These are phyloP conservation scores for Fusarium armeniacum DNA, from an alignment of 2,329 filamentous ascomycete genomes.

Conservation along the genomic window DNA sequence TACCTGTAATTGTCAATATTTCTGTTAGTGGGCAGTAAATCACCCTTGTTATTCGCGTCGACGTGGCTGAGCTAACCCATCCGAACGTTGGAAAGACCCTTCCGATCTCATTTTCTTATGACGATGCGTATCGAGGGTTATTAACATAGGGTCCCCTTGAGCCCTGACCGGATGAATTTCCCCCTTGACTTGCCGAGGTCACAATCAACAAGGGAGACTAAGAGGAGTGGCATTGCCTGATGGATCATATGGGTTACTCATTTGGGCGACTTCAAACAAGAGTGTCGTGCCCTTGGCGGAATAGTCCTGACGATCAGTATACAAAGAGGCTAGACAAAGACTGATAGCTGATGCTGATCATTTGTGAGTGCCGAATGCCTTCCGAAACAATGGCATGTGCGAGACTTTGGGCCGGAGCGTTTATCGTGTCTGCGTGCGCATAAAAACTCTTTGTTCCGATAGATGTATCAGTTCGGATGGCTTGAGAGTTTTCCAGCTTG, in stretches of 20 bases:
- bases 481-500: background rate
- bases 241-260: constrained; percentile 26
- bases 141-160: background rate
- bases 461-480: background rate
- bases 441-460: background rate
- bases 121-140: constrained; percentile 1
- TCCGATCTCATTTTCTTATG: background rate
- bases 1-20: constrained; percentile 4
- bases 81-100: background rate
- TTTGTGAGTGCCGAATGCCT: constrained; percentile 31
- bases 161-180: background rate
- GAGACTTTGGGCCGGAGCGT: background rate
- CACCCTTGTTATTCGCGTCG: background rate
- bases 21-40: constrained; percentile 14
- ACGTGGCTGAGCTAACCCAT: constrained; percentile 13
- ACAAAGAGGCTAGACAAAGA: constrained; percentile 18
- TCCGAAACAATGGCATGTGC: constrained; percentile 21
- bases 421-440: background rate
- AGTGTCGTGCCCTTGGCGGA: constrained; percentile 34
- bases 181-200: constrained; percentile 27
- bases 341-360: constrained; percentile 38
- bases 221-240: constrained; percentile 19
- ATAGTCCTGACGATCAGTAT: constrained; percentile 41
- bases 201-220: constrained; percentile 20
- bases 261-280: constrained; percentile 33